phyloP scores from a whole-genome alignment of 2,329 filamentous ascomycete genomes.

The Alternaria tenuissima region DNA sequence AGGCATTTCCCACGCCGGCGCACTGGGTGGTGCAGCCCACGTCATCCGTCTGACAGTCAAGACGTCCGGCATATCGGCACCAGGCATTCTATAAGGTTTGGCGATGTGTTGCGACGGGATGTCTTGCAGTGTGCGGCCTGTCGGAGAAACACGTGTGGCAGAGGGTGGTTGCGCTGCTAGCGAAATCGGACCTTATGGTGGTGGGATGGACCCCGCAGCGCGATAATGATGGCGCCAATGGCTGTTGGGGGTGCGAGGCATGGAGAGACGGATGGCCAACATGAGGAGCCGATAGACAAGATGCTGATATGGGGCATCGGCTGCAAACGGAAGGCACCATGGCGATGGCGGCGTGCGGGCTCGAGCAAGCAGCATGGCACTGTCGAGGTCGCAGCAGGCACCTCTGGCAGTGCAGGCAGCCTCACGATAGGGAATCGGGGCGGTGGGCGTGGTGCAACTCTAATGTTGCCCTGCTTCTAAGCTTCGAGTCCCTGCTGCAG shows the following conservation, averaged over 20 bases:
- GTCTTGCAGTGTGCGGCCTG: conserved; percentile 16
- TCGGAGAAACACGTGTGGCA: conserved; percentile 21
- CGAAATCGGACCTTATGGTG: conserved; percentile 40
- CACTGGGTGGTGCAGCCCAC: conserved; percentile 2
- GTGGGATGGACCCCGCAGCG: conserved; percentile 33
- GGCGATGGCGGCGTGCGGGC: neutral
- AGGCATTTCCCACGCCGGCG: conserved; percentile 39
- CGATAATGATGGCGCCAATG: conserved; percentile 49
- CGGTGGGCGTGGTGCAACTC: neutral
- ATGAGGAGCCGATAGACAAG: conserved; percentile 14
- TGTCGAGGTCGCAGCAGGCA: neutral
- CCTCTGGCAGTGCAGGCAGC: neutral
- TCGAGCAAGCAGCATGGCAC: neutral
- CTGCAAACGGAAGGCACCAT: conserved; percentile 35
- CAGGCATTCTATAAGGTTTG: neutral
- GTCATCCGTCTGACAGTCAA: conserved; percentile 8
- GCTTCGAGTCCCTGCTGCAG: conserved; percentile 17
- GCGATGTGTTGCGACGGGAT: conserved; percentile 11
- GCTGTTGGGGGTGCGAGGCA: conserved; percentile 33
- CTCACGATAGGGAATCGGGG: neutral
- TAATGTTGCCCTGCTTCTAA: conserved; percentile 21
- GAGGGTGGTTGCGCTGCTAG: conserved; percentile 21
- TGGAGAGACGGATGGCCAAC: conserved; percentile 36
- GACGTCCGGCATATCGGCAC: neutral
- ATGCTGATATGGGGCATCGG: conserved; percentile 33